Conservation (phyloP, 2,329 filamentous ascomycete species). For the Penicillium corylophilum region DNA sequence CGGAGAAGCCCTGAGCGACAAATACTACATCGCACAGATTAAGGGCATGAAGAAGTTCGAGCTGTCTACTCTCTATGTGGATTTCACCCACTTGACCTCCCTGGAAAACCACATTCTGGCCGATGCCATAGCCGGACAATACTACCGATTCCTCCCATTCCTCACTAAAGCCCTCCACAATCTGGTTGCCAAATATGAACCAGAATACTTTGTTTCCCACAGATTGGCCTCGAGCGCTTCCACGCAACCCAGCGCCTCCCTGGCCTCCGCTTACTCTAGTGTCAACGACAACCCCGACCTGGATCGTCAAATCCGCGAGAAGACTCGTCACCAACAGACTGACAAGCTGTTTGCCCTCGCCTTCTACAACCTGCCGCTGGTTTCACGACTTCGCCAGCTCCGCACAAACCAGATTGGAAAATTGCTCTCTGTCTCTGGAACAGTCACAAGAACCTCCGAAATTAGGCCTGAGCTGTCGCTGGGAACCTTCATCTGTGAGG, state of each 20-base stretch:
- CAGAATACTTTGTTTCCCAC: slow-evolving; percentile 90
- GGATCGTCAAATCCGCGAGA: slow-evolving; percentile 58
- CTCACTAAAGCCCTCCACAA: slow-evolving; percentile 86
- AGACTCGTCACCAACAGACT: slow-evolving; percentile 88
- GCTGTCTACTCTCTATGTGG: slow-evolving; percentile 65
- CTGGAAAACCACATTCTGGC: slow-evolving; percentile 79
- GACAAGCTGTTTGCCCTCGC: slow-evolving; percentile 93
- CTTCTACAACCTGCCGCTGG: slow-evolving; percentile 87
- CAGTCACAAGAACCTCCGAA: slow-evolving; percentile 94
- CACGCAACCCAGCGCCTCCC: slow-evolving; percentile 66
- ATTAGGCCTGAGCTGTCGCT: slow-evolving; percentile 90
- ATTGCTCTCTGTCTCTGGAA: slow-evolving; percentile 92
- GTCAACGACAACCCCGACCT: slow-evolving; percentile 60
- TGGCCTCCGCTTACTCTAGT: slow-evolving; percentile 58
- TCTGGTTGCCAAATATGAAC: slow-evolving; percentile 90
- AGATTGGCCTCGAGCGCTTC: slow-evolving; percentile 73
- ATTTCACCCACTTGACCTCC: slow-evolving; percentile 73
- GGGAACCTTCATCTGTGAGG: slow-evolving; percentile 88
- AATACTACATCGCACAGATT: slow-evolving; percentile 67
- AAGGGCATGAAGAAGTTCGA: slow-evolving; percentile 61
- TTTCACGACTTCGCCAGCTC: slow-evolving; percentile 80
- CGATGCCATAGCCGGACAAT: slow-evolving; percentile 81
- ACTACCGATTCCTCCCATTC: slow-evolving; percentile 93
- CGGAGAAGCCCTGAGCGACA: slow-evolving; percentile 57
- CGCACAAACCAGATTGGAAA: slow-evolving; percentile 89